A percentile compares a stretch with the other conserved stretches of the same genome.
Evolutionary conservation across 2,329 filamentous ascomycete species (phyloP).

Genomic region (Clonostachys byssicola): DNA sequence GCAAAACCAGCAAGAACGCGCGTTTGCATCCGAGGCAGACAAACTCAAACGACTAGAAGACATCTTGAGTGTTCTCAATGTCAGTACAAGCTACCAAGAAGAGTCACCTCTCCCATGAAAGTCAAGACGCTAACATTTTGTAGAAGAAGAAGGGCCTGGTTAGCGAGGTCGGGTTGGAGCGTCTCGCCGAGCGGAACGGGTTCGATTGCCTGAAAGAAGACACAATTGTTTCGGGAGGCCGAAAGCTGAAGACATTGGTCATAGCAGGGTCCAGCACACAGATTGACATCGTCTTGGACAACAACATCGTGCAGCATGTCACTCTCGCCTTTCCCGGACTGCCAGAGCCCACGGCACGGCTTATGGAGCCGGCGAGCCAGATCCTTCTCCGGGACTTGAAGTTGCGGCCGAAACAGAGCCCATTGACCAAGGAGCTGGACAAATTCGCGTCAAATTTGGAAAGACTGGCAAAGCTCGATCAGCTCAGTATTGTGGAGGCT

Average conservation of each 20-base stretch:
- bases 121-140: background rate
- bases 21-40: conserved; percentile 34
- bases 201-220: conserved; percentile 60
- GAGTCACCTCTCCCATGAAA: background rate
- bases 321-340: conserved; percentile 60
- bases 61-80: conserved; percentile 45
- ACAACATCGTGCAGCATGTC: conserved; percentile 59
- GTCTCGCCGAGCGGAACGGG: conserved; percentile 64
- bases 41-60: conserved; percentile 48
- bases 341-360: conserved; percentile 51
- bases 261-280: conserved; percentile 47
- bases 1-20: background rate
- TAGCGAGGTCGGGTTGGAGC: conserved; percentile 71
- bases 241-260: conserved; percentile 50
- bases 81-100: conserved; percentile 18
- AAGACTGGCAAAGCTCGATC: conserved; percentile 64
- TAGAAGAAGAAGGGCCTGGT: conserved; percentile 56
- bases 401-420: conserved; percentile 53
- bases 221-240: conserved; percentile 36
- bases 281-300: conserved; percentile 51
- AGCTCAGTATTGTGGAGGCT: conserved; percentile 58
- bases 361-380: conserved; percentile 56
- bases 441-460: conserved; percentile 70
- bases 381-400: conserved; percentile 65
- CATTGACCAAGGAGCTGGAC: conserved; percentile 67